Evolutionary conservation across 2,329 filamentous ascomycete species (phyloP).

Genomic region (Cladosporium sphaerospermum): DNA sequence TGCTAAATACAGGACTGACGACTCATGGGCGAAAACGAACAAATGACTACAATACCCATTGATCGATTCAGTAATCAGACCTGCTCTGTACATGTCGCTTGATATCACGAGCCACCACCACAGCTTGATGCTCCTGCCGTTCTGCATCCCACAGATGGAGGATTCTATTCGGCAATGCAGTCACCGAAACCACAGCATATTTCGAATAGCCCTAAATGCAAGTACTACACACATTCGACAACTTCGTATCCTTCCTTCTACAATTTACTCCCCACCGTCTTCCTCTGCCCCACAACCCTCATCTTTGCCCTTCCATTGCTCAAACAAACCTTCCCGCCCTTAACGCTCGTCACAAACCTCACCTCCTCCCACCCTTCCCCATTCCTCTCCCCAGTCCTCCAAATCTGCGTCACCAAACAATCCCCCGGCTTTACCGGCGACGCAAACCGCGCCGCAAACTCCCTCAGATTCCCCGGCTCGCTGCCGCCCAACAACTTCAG

Average conservation of each 20-base stretch:
- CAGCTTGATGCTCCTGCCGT: too few species aligned
- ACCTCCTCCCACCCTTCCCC: constrained; percentile 71
- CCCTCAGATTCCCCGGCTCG: constrained; percentile 73
- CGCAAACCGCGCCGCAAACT: constrained; percentile 85
- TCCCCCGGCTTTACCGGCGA: constrained; percentile 78
- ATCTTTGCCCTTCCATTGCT: constrained; percentile 81
- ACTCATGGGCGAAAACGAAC: too few species aligned
- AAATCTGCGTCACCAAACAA: constrained; percentile 73
- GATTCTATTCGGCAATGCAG: too few species aligned
- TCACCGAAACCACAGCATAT: too few species aligned
- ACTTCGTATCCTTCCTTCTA: neutral
- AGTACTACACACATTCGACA: too few species aligned
- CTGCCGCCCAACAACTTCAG: constrained; percentile 67
- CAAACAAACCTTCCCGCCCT: constrained; percentile 75
- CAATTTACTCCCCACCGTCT: constrained; percentile 20
- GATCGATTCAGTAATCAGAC: too few species aligned
- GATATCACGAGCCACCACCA: too few species aligned
- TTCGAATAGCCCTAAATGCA: too few species aligned
- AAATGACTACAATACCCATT: too few species aligned
- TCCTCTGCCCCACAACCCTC: constrained; percentile 45
- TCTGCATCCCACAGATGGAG: too few species aligned
- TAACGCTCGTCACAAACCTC: constrained; percentile 70
- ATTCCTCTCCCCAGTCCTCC: constrained; percentile 64
- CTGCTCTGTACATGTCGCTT: too few species aligned
- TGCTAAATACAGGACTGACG: too few species aligned